phyloP scores from a whole-genome alignment of 2,329 filamentous ascomycete genomes.

The Arthrobotrys entomopaga region DNA sequence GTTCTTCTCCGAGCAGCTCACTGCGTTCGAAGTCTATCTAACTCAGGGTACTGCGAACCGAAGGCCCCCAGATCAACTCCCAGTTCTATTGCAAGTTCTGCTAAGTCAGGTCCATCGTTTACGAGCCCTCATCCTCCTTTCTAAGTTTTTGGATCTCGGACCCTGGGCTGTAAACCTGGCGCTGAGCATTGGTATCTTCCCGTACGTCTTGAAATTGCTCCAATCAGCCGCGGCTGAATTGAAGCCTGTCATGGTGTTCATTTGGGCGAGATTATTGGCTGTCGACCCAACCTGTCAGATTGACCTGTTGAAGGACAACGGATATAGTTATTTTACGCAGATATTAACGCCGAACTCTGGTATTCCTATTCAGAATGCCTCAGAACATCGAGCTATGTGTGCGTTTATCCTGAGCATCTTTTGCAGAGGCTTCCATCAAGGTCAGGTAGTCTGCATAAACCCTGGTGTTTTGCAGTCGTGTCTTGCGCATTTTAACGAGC shows the following conservation, averaged over 20 bases:
- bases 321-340: conserved; percentile 94
- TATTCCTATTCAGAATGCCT: conserved; percentile 85
- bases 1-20: conserved; percentile 97
- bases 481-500: conserved; percentile 81
- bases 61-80: conserved; percentile 90
- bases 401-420: conserved; percentile 97
- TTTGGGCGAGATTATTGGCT: conserved; percentile 94
- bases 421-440: conserved; percentile 92
- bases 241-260: conserved; percentile 99
- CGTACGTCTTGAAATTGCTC: conserved; percentile 95
- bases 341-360: conserved; percentile 86
- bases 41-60: conserved; percentile 83
- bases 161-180: conserved; percentile 99
- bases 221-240: conserved; percentile 94
- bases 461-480: conserved; percentile 91
- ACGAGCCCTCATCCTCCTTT: conserved; percentile 87
- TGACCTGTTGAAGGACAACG: conserved; percentile 94
- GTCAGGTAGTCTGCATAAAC: conserved; percentile 89
- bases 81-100: conserved; percentile 93
- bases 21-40: conserved; percentile 95
- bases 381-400: conserved; percentile 98
- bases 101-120: conserved; percentile 95
- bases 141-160: conserved; percentile 91
- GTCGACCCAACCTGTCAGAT: conserved; percentile 94
- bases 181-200: conserved; percentile 97